Base-by-base conservation (phyloP, 352 stramenopile genomes). In the Globisporangium middletonii region DNA sequence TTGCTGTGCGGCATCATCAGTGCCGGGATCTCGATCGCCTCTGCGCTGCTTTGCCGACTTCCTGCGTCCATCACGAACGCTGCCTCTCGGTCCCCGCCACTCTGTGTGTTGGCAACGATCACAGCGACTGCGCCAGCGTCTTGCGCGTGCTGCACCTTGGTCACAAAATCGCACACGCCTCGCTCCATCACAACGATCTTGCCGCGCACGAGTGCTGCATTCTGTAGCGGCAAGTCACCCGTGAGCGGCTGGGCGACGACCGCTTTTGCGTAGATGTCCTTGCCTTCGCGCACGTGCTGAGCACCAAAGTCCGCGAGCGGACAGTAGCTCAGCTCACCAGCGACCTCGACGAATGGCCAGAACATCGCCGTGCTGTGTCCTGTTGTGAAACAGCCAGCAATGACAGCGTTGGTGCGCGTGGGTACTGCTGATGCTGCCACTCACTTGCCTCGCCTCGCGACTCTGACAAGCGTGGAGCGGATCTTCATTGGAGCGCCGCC, bases 41-140 rank as follows among this genome's bases (percentile, higher is more conserved):
- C 55, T 6, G 47, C 53, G 12, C 75, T 60, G 0, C 50, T 58
- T 2, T 59, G 60, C 0, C 65, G 64, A 19, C 65, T 65, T 1
- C 78, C 79, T 9, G 74, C 73, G 60, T 89, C 80, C 80, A 91
- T 92, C 27, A 89, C 75, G 19, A 92, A 90, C 4, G 79, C 78
- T 15, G 73, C 65, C 6, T 60, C 58, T 1, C 59, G 56, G 38
- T 63, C 50, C 18, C 62, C 57, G 27, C 66, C 55, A 54, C 48
- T 59, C 33, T 59, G 56, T 26, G 69, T 63, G 63, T 92, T 91
- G 27, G 76, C 77, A 19, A 94, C 74, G 19, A 94, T 46, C 43
- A 90, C 73, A 0, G 79, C 81, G 43, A 92, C 43, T 26, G 79
- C 82, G 9, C 84, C 81, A 8, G 83, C 83, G 16, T 69, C 71